Base-by-base conservation (phyloP, 2,329 filamentous ascomycete species). In the Aspergillus brasiliensis region DNA sequence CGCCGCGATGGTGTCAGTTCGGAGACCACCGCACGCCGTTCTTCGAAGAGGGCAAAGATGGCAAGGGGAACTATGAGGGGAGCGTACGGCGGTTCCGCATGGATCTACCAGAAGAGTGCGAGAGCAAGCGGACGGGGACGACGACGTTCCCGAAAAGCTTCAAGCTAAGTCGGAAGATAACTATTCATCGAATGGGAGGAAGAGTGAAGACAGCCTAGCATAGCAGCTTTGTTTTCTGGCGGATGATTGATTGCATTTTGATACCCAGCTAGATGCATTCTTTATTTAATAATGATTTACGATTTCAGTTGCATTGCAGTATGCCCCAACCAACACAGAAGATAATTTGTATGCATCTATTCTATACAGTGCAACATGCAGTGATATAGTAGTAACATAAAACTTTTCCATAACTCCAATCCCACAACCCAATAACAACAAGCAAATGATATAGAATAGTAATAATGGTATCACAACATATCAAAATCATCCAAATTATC, bases 401-500 rank as follows among this genome's bases (percentile, higher is more conserved):
- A 11, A 44, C 17, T 44, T 44, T 44, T 21, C 40, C 40, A 42
- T 11, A 15, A 44, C 40, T 19, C 40, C 40, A 21, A 13, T n/a
- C n/a, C n/a, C 5, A 38, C 34, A 38, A 38, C 34, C 34, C 34
- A 38, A n/a, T 15, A 38, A 38, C 13, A 38, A n/a, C 10, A 38
- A 44, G 40, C 57, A 60, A 38, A 46, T 46, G 19, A 44, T 5
- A 23, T 44, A 19, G 13, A 34, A 34, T 34, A 2, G 5, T 13
- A 13, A 34, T 1, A 34, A 6, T 25, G 40, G 40, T 53, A 31
- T 86, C 77, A 95, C 70, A 96, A 80, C 73, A 97, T 80, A 80
- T 98, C 94, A 73, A 96, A 98, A 78, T 98, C 94, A 78, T 98
- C 94, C 78, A 97, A 78, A 82, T 96, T 91, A 77, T 97, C 92